Base-by-base conservation (phyloP, 441 rosid species). In the Eruca vesicaria region DNA sequence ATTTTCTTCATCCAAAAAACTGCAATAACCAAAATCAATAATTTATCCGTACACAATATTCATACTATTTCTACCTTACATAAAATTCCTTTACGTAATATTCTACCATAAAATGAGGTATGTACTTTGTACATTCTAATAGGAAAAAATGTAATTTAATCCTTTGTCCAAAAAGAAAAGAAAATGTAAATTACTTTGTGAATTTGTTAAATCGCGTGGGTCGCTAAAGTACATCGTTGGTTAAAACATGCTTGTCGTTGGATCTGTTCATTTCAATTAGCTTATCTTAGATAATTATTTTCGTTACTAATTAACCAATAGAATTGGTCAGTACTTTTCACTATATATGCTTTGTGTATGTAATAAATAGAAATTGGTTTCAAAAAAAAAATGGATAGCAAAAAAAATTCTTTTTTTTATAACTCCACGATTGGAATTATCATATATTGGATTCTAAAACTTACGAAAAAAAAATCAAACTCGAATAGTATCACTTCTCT, bases 261-360 rank as follows among this genome's bases (percentile, higher is more conserved):
- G 61, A 63, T 76, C 66, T 70, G 71, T 76, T 75, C 14, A 69
- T 63, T 63, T 77, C 72, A 58, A 6, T 77, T 57, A 9, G 0
- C 3, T 9, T 76, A 57, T 64, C 61, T 16, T 50, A 45, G 6
- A 63, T 9, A 62, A 11, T 18, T 63, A 2, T 63, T 11, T 20
- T 36, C n/a, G n/a, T 23, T 23, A 23, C 26, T 11, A 38, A 21
- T 14, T 53, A 68, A 62, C 74, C 16, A 60, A 38, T 38, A 38
- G 56, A 35, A 68, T 28, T 61, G n/a, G 63, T 68, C 69, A 68
- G 15, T 14, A 28, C 3, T 11, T 58, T 26, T 43, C 57, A 28
- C 66, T 41, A 59, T 16, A 35, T 35, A 19, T 29, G 19, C 26
- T 69, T 4, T 23, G 26, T 63, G 52, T 21, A 0, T 15, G 53